Evolutionary conservation across 805 yeast genomes (phyloP).

Genomic region (Ogataea trehalophila): DNA sequence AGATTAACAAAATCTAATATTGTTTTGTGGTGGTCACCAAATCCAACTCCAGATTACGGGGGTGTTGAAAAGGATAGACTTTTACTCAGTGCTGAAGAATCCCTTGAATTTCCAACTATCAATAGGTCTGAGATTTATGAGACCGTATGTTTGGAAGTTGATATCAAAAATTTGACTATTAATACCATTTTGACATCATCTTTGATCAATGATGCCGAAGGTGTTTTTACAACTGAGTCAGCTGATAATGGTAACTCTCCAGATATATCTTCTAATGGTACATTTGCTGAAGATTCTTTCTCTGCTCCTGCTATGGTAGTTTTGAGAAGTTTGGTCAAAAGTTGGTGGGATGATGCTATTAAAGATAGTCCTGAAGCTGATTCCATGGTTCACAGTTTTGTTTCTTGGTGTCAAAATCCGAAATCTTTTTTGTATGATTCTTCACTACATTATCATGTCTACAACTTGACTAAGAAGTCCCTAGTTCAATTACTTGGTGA

Average conservation of each 20-base stretch:
- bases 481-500: conserved; percentile 76
- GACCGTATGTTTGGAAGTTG: conserved; percentile 73
- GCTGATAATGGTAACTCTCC: conserved; percentile 16
- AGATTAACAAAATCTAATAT: conserved; percentile 57
- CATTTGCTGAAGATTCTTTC: conserved; percentile 79
- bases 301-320: conserved; percentile 68
- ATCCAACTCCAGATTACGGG: conserved; percentile 78
- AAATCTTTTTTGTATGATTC: conserved; percentile 73
- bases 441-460: conserved; percentile 78
- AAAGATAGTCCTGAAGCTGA: conserved; percentile 69
- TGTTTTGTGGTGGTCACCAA: conserved; percentile 91
- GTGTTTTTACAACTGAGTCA: conserved; percentile 64
- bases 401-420: conserved; percentile 80
- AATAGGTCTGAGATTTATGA: conserved; percentile 77
- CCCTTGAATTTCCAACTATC: conserved; percentile 61
- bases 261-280: conserved; percentile 21
- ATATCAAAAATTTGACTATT: conserved; percentile 72
- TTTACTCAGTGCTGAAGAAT: conserved; percentile 42
- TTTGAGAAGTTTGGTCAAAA: conserved; percentile 69
- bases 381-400: conserved; percentile 72
- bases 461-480: conserved; percentile 78
- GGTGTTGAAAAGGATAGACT: conserved; percentile 64
- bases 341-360: conserved; percentile 92
- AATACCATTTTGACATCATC: conserved; percentile 86
- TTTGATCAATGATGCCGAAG: conserved; percentile 81